Evolutionary conservation across 1,284 basidiomycete species (phyloP), one percentile per base, ranked within the genome.

Genomic region (Ceratobasidium sp.): DNA sequence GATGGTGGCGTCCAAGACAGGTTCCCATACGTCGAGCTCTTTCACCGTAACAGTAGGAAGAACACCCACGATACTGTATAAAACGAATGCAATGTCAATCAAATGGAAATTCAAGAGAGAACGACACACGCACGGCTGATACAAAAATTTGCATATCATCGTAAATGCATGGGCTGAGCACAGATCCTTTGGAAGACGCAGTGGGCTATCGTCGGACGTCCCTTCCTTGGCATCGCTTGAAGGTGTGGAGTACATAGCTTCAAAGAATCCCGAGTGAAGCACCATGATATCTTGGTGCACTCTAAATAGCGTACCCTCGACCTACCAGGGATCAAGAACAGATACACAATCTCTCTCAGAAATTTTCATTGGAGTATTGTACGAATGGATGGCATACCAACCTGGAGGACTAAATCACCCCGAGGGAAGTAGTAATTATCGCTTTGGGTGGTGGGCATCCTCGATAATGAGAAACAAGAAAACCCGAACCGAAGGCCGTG

Each of bases 371-470:
- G n/a, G n/a, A n/a, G n/a, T n/a, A n/a, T n/a, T n/a, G n/a, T n/a
- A n/a, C n/a, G n/a, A n/a, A n/a, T n/a, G n/a, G n/a, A n/a, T n/a
- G 27, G 44, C 17, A 24, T n/a, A 29, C 45, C 29, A 22, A 64
- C 62, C 62, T 64, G 36, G 14, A 64, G 9, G 8, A 64, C 62
- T 4, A 64, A 11, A 29, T 64, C 44, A 4, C 62, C 62, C 15
- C n/a, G 36, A 6, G 41, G 22, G 24, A 64, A 64, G 45, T 64
- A 64, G n/a, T 64, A 64, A 19, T 47, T 50, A 15, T 64, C 22
- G 31, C 19, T 17, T 50, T 47, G 41, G 5, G 29, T 24, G n/a
- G 15, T 17, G 50, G 44, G n/a, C n/a, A n/a, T n/a, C n/a, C n/a
- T n/a, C n/a, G n/a, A n/a, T n/a, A n/a, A n/a, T n/a, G n/a, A n/a